Conservation (phyloP, 176 grass and related monocot species). For the Triticum turgidum region DNA sequence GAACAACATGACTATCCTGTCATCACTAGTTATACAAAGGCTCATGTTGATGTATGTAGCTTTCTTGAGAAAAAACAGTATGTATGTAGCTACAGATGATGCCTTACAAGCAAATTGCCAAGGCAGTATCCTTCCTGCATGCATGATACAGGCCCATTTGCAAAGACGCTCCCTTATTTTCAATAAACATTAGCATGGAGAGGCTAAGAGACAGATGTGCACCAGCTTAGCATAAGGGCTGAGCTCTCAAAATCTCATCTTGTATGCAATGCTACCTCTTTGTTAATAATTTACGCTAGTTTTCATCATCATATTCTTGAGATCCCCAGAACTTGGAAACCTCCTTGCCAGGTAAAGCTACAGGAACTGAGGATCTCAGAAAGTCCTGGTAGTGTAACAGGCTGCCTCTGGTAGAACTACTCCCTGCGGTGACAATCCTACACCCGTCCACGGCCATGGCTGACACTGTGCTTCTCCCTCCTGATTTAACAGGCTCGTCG, state of each 20-base stretch:
- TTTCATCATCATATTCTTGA: slow-evolving; percentile 9
- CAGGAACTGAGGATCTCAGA: slow-evolving; percentile 39
- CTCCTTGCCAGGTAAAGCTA: slow-evolving; percentile 30
- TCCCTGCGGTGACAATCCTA: slow-evolving; percentile 51
- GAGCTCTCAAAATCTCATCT: neutral
- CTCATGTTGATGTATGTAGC: neutral
- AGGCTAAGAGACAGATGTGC: neutral
- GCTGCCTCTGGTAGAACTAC: slow-evolving; percentile 20
- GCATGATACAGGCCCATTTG: neutral
- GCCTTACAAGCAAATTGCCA: neutral
- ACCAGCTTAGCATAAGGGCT: neutral
- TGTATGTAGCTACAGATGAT: slow-evolving; percentile 1
- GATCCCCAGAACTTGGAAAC: slow-evolving; percentile 69
- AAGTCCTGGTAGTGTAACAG: slow-evolving; percentile 61
- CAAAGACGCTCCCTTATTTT: neutral
- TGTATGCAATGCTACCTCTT: neutral
- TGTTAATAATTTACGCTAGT: neutral
- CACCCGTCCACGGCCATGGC: slow-evolving; percentile 72
- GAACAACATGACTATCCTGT: neutral
- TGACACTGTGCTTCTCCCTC: slow-evolving; percentile 19
- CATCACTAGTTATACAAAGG: neutral
- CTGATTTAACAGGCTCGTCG: slow-evolving; percentile 18
- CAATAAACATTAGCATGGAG: neutral
- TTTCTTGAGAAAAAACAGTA: neutral
- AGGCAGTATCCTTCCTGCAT: neutral